Evolutionary conservation across 768 basidiomycete species (phyloP).

Genomic region (Auriculariales sp.): DNA sequence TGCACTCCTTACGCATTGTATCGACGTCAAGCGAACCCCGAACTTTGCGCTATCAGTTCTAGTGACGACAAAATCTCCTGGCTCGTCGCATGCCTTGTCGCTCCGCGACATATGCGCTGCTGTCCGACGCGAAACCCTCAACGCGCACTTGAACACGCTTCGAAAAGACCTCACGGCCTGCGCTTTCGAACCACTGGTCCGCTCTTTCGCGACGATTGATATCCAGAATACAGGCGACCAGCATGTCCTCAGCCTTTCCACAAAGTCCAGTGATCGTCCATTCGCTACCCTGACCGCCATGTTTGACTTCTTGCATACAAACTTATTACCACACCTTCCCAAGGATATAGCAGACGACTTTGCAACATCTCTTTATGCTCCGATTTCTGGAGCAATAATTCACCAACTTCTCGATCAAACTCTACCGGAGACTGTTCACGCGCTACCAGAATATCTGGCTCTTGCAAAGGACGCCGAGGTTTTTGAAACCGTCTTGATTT

Average conservation of each 20-base stretch:
- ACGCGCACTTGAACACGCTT: slow-evolving; percentile 40
- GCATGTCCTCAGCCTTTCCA: slow-evolving; percentile 30
- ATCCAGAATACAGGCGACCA: slow-evolving; percentile 32
- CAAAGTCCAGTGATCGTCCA: slow-evolving; percentile 21
- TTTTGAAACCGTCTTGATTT: slow-evolving; percentile 47
- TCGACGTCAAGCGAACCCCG: slow-evolving; percentile 27
- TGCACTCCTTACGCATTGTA: slow-evolving; percentile 48
- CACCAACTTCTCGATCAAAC: slow-evolving; percentile 50
- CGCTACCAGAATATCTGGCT: slow-evolving; percentile 46
- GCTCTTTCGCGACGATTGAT: slow-evolving; percentile 32
- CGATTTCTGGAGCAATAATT: slow-evolving; percentile 45
- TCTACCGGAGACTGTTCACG: slow-evolving; percentile 50
- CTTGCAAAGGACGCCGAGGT: slow-evolving; percentile 40
- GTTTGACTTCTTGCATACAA: slow-evolving; percentile 45
- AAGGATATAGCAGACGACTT: slow-evolving; percentile 28
- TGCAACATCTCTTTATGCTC: slow-evolving; percentile 42
- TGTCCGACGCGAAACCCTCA: slow-evolving; percentile 37
- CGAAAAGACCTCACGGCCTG: slow-evolving; percentile 48
- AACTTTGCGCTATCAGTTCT: neutral
- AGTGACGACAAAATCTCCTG: slow-evolving; percentile 32
- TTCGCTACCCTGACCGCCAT: slow-evolving; percentile 42
- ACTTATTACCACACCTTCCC: slow-evolving; percentile 46
- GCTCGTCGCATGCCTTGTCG: slow-evolving; percentile 33
- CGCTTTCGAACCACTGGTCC: slow-evolving; percentile 45
- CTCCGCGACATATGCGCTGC: slow-evolving; percentile 45